Percentiles rank a stretch among this genome's conserved stretches.
Evolutionary conservation across 176 grass and related monocot species (phyloP).

Genomic region (Zea luxurians): DNA sequence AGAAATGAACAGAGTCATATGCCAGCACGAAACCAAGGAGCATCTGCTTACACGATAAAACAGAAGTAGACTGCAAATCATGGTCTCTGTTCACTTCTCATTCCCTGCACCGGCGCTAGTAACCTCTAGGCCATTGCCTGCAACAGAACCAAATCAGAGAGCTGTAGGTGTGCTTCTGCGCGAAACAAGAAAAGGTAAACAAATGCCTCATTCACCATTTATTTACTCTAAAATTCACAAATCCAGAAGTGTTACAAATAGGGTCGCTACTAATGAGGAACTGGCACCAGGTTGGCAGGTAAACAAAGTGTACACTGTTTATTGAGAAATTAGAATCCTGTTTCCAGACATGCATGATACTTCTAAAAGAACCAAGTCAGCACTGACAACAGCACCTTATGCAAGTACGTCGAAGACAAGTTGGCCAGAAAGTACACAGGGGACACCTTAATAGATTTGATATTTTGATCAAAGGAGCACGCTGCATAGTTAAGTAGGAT

Average conservation of each 20-base stretch:
- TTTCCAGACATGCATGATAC: not conserved
- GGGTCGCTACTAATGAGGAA: not conserved
- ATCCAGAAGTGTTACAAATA: not conserved
- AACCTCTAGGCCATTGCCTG: constrained; percentile 85
- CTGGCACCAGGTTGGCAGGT: not conserved
- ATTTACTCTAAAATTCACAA: not conserved
- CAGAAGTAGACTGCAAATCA: not conserved
- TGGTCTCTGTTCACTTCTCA: constrained; percentile 23
- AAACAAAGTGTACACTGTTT: not conserved
- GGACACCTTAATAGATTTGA: not conserved
- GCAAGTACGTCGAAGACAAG: not conserved
- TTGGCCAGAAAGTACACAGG: not conserved
- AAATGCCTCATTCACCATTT: not conserved
- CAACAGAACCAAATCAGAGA: constrained; percentile 28
- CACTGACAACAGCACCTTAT: not conserved
- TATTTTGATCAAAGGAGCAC: too few relatives aligned
- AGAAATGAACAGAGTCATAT: too few relatives aligned
- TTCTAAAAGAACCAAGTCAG: not conserved
- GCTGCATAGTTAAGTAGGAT: not conserved
- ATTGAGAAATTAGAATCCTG: not conserved
- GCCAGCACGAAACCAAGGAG: not conserved
- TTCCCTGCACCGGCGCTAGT: constrained; percentile 28
- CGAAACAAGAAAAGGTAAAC: not conserved
- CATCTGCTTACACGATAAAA: constrained; percentile 27
- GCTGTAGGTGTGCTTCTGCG: not conserved